Evolutionary conservation across 192 early-diverging fungal species (phyloP).

Genomic region (Phycomyces blakesleeanus): DNA sequence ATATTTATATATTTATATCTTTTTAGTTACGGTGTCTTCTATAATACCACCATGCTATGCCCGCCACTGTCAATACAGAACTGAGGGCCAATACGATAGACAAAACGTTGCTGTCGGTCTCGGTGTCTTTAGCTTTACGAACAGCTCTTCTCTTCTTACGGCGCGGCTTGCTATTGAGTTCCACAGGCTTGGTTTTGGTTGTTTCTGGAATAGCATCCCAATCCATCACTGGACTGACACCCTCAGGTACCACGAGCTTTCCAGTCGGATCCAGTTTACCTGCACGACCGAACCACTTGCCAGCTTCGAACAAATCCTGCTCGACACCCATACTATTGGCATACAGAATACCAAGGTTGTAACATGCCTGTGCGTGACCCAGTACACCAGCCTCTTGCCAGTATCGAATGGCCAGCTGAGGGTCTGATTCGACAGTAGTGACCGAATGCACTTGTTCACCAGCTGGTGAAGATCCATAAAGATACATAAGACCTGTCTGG

Average conservation of each 20-base stretch:
- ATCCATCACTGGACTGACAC: slow-evolving; percentile 19
- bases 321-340: slow-evolving; percentile 35
- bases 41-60: slow-evolving; percentile 30
- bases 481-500: slow-evolving; percentile 33
- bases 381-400: slow-evolving; percentile 35
- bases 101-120: not conserved
- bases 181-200: not conserved
- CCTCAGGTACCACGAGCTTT: slow-evolving; percentile 23
- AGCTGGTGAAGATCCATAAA: slow-evolving; percentile 31
- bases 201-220: slow-evolving; percentile 22
- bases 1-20: not conserved
- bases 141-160: slow-evolving; percentile 12
- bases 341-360: slow-evolving; percentile 33
- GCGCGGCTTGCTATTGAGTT: slow-evolving; percentile 13
- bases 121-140: not conserved
- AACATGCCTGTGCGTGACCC: slow-evolving; percentile 37
- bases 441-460: slow-evolving; percentile 22
- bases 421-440: slow-evolving; percentile 19
- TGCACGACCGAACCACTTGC: slow-evolving; percentile 36
- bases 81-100: slow-evolving; percentile 11
- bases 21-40: slow-evolving; percentile 17
- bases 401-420: slow-evolving; percentile 30
- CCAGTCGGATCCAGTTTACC: slow-evolving; percentile 31
- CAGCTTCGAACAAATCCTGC: slow-evolving; percentile 26
- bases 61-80: slow-evolving; percentile 23